Evolutionary conservation across 2,329 filamentous ascomycete genomes (phyloP).

Genomic region (Kalmusia sp.): DNA sequence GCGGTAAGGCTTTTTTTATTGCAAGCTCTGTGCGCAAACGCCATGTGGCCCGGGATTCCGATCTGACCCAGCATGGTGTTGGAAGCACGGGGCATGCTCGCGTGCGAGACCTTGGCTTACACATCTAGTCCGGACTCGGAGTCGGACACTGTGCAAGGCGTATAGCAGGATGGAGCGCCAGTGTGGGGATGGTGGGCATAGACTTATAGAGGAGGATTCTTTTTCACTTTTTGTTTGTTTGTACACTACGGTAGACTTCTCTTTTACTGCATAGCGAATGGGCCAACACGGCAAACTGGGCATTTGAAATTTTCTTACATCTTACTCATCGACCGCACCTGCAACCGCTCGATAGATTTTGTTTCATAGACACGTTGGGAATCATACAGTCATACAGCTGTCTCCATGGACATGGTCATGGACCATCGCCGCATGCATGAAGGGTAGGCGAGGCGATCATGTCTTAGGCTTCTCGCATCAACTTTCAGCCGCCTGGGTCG

Average conservation of each 20-base stretch:
- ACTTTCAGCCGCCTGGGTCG: too few species aligned
- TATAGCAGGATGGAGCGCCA: not conserved
- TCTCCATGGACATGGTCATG: not conserved
- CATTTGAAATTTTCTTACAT: not conserved
- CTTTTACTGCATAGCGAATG: slow-evolving; percentile 8
- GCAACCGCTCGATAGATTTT: not conserved
- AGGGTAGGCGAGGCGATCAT: not conserved
- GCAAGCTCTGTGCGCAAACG: not conserved
- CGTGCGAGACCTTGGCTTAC: slow-evolving; percentile 1
- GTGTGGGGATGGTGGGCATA: too few species aligned
- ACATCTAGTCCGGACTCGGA: slow-evolving; percentile 1
- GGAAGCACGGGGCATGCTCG: not conserved
- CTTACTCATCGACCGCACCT: not conserved
- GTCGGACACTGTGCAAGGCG: not conserved
- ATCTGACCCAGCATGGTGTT: slow-evolving; percentile 6
- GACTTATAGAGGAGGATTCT: not conserved
- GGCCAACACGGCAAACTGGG: not conserved
- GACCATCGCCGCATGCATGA: not conserved
- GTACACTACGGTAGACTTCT: not conserved
- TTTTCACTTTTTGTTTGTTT: not conserved
- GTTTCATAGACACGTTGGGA: not conserved
- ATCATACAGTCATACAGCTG: too few species aligned
- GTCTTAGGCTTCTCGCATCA: too few species aligned
- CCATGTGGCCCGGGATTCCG: not conserved
- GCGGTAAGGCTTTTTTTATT: slow-evolving; percentile 18